These are phyloP conservation scores for Fusarium duplospermum DNA, from an alignment of 2,329 filamentous ascomycete genomes.

Conservation along the genomic window DNA sequence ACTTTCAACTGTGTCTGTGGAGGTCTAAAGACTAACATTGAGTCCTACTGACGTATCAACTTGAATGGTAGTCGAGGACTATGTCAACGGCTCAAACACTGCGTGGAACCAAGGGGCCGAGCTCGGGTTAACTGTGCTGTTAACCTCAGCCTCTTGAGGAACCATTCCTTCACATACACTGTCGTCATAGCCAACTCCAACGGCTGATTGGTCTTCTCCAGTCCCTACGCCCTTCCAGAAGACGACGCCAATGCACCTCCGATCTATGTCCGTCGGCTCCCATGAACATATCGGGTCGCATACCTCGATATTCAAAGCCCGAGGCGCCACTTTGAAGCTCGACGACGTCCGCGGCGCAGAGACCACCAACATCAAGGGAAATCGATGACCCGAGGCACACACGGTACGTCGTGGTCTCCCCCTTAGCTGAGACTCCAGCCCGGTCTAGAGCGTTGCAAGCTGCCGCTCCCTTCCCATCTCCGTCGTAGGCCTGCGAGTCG, in stretches of 20 bases:
- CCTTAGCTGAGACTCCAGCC: constrained; percentile 5
- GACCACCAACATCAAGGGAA: constrained; percentile 6
- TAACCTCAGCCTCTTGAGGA: not conserved
- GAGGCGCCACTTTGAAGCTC: not conserved
- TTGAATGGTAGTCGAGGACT: not conserved
- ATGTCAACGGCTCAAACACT: not conserved
- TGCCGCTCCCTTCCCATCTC: constrained; percentile 13
- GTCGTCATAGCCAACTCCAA: constrained; percentile 5
- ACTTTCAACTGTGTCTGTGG: not conserved
- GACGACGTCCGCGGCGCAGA: not conserved
- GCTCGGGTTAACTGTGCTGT: not conserved
- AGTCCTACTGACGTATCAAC: not conserved
- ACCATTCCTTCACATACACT: not conserved
- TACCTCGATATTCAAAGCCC: constrained; percentile 8
- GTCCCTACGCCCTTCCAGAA: constrained; percentile 17
- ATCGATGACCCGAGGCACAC: not conserved
- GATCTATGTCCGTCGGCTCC: constrained; percentile 23
- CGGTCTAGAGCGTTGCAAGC: constrained; percentile 20
- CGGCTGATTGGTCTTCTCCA: constrained; percentile 19
- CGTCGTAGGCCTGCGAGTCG: constrained; percentile 3
- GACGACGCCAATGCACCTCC: constrained; percentile 9
- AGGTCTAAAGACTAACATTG: not conserved
- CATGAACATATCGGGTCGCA: not conserved
- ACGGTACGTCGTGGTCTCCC: not conserved
- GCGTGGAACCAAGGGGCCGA: not conserved